These are phyloP conservation scores for Hevea brasiliensis DNA, from an alignment of 345 rosid genomes.

Conservation along the genomic window DNA sequence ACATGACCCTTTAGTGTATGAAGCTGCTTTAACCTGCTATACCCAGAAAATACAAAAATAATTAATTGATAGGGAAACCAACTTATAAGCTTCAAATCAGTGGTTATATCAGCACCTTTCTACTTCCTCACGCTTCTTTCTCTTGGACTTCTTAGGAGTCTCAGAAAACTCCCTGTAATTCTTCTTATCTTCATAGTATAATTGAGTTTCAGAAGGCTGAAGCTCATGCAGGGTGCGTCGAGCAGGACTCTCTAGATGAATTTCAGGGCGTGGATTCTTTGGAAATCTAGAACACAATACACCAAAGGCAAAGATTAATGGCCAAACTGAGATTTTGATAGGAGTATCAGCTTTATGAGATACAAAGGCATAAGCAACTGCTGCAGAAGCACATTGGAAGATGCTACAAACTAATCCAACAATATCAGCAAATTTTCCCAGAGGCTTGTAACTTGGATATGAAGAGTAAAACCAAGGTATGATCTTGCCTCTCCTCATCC, in stretches of 20 bases:
- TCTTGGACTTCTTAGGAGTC: not conserved
- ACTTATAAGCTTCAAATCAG: too few species aligned
- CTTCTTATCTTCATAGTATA: not conserved
- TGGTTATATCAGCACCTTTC: not conserved
- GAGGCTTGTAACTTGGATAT: not conserved
- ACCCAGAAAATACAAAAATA: not conserved
- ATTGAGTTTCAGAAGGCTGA: not conserved
- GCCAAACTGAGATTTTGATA: slow-evolving; percentile 16
- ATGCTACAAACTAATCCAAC: not conserved
- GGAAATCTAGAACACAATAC: slow-evolving; percentile 18
- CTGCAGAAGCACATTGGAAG: slow-evolving; percentile 10
- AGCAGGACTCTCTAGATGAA: not conserved
- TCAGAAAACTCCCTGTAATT: not conserved
- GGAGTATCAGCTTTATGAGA: slow-evolving; percentile 5
- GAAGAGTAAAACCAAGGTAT: slow-evolving; percentile 21
- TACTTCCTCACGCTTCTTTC: not conserved
- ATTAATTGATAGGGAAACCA: too few species aligned
- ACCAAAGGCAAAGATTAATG: slow-evolving; percentile 14
- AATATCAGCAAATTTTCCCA: not conserved
- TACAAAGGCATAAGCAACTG: slow-evolving; percentile 7
- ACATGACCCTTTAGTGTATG: not conserved
- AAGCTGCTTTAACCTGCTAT: not conserved
- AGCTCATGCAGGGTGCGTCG: not conserved
- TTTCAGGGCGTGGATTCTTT: not conserved
- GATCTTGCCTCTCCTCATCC: slow-evolving; percentile 9